phyloP scores from a whole-genome alignment of 163 green algal species.

The Smithsoniella earleae region DNA sequence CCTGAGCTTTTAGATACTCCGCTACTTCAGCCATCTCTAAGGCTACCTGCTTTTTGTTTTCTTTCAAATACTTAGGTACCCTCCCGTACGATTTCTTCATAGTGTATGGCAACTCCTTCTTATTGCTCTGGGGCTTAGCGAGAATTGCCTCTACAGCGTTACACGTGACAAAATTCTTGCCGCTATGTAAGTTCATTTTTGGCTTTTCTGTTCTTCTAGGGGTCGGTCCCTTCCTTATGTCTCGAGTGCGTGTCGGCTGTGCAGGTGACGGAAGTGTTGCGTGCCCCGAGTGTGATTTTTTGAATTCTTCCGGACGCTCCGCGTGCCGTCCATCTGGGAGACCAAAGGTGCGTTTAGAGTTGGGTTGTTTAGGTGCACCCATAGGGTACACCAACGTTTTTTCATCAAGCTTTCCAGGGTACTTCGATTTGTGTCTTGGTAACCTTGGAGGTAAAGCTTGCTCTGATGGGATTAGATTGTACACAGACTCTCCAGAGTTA shows the following conservation, averaged over 20 bases:
- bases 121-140: constrained; percentile 54
- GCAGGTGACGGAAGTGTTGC: constrained; percentile 36
- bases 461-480: constrained; percentile 46
- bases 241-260: constrained; percentile 42
- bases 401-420: constrained; percentile 43
- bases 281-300: not conserved
- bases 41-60: constrained; percentile 46
- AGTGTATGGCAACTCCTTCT: constrained; percentile 36
- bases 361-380: not conserved
- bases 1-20: constrained; percentile 40
- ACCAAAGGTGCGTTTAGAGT: constrained; percentile 4
- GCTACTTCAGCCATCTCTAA: constrained; percentile 53
- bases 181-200: constrained; percentile 56
- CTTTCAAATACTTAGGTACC: constrained; percentile 53
- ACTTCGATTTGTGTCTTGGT: constrained; percentile 45
- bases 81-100: constrained; percentile 33
- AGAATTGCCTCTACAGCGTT: constrained; percentile 72
- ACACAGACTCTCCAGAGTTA: constrained; percentile 46
- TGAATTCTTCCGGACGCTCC: not conserved
- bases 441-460: constrained; percentile 38
- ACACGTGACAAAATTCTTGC: constrained; percentile 71
- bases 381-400: constrained; percentile 36
- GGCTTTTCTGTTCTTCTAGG: constrained; percentile 51
- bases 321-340: not conserved
- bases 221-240: constrained; percentile 55